Conservation (phyloP, 495 filamentous ascomycete genomes). For the Rusavskia elegans region DNA sequence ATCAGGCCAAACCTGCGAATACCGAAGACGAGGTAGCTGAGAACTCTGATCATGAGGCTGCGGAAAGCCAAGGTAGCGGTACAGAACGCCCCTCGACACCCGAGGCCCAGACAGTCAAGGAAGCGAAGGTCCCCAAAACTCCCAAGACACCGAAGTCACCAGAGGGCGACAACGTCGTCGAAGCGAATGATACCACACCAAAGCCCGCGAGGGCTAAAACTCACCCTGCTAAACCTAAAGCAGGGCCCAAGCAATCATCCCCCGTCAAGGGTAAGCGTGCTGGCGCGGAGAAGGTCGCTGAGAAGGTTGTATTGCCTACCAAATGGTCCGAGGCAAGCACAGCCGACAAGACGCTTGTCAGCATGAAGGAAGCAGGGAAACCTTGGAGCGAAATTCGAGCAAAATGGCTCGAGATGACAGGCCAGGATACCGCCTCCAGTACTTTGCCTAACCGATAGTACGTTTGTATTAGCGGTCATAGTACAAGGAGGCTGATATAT, state of each 20-base stretch:
- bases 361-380: slow-evolving; percentile 6
- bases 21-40: neutral
- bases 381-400: slow-evolving; percentile 6
- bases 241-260: too few relatives aligned
- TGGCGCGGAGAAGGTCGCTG: neutral
- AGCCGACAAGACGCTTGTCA: slow-evolving; percentile 9
- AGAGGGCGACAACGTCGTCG: neutral
- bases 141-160: neutral
- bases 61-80: neutral
- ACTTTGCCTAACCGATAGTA: slow-evolving; percentile 10
- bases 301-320: neutral
- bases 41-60: neutral
- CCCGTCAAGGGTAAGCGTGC: neutral
- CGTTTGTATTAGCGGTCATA: neutral
- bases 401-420: slow-evolving; percentile 6
- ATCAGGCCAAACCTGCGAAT: neutral
- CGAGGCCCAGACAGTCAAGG: neutral
- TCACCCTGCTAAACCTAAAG: too few relatives aligned
- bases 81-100: neutral
- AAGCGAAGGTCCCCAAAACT: neutral
- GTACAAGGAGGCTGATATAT: neutral
- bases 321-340: slow-evolving; percentile 6
- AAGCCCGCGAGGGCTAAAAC: too few relatives aligned
- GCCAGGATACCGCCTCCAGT: slow-evolving; percentile 3
- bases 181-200: neutral